A percentile compares a stretch with the other conserved stretches of the same genome.
Conservation (phyloP, 768 basidiomycete species). For the Hypsizygus marmoreus region DNA sequence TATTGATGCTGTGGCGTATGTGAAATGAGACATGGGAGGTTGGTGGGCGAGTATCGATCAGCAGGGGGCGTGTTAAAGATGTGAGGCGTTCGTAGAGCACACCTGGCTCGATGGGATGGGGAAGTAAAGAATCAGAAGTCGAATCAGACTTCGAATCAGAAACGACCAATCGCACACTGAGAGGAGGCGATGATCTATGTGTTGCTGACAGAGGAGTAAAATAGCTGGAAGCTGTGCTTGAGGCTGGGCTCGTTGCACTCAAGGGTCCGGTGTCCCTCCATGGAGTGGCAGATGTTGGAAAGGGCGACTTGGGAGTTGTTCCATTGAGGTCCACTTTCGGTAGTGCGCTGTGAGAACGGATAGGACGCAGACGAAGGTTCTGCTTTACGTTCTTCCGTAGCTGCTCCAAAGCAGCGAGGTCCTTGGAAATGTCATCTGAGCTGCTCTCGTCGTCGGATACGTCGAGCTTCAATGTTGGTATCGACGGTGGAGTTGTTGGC, state of each 20-base stretch:
- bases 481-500: slow-evolving; percentile 31
- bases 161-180: slow-evolving; percentile 28
- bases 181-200: slow-evolving; percentile 25
- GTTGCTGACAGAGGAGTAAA: slow-evolving; percentile 50
- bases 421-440: slow-evolving; percentile 67
- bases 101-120: slow-evolving; percentile 45
- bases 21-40: slow-evolving; percentile 65
- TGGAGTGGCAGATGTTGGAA: slow-evolving; percentile 18
- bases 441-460: slow-evolving; percentile 37
- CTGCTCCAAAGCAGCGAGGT: slow-evolving; percentile 66
- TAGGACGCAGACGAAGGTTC: slow-evolving; percentile 78
- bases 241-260: slow-evolving; percentile 48
- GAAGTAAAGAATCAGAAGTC: slow-evolving; percentile 25
- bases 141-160: slow-evolving; percentile 20
- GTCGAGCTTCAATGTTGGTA: slow-evolving; percentile 31
- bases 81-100: slow-evolving; percentile 51
- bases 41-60: slow-evolving; percentile 83
- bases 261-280: slow-evolving; percentile 29
- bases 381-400: slow-evolving; percentile 72
- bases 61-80: slow-evolving; percentile 56
- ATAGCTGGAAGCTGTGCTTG: slow-evolving; percentile 46
- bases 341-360: slow-evolving; percentile 58
- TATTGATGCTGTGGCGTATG: slow-evolving; percentile 72
- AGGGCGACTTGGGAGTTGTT: slow-evolving; percentile 28
- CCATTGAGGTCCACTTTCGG: slow-evolving; percentile 44